These are phyloP conservation scores for Bocquillonia castaneifolia DNA, from an alignment of 441 rosid genomes.

Conservation along the genomic window DNA sequence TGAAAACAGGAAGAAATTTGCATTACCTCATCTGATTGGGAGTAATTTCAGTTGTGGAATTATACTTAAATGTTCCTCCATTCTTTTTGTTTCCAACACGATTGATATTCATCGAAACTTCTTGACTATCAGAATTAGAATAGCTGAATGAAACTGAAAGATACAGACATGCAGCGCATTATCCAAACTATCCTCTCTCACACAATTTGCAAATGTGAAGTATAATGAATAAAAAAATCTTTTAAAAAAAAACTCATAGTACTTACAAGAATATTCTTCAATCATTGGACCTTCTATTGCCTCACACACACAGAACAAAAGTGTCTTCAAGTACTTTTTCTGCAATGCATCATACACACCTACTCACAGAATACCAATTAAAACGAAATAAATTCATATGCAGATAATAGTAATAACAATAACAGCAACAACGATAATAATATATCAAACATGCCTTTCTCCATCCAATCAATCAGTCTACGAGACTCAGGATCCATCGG, in stretches of 20 bases:
- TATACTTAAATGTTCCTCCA: conserved; percentile 64
- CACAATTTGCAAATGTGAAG: too few species aligned
- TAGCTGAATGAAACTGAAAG: conserved; percentile 87
- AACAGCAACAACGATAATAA: not conserved
- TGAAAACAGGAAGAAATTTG: conserved; percentile 2
- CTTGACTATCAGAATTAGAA: conserved; percentile 68
- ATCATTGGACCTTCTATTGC: conserved; percentile 50
- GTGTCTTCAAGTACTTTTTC: conserved; percentile 68
- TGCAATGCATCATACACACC: conserved; percentile 92
- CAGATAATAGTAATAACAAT: not conserved
- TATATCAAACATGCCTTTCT: conserved; percentile 48
- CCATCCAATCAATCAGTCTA: conserved; percentile 95
- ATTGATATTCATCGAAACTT: conserved; percentile 76
- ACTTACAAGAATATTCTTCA: conserved; percentile 83
- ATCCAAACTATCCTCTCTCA: too few species aligned
- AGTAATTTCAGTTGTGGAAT: conserved; percentile 69
- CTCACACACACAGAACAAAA: conserved; percentile 33
- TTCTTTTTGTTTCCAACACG: conserved; percentile 71
- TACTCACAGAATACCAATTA: conserved; percentile 16
- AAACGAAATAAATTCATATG: not conserved
- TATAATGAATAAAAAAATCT: too few species aligned
- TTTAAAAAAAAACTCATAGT: not conserved
- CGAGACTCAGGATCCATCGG: conserved; percentile 94
- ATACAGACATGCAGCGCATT: conserved; percentile 12
- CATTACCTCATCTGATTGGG: conserved; percentile 87